phyloP scores from a whole-genome alignment of 768 basidiomycete genomes.

The Suillus plorans region DNA sequence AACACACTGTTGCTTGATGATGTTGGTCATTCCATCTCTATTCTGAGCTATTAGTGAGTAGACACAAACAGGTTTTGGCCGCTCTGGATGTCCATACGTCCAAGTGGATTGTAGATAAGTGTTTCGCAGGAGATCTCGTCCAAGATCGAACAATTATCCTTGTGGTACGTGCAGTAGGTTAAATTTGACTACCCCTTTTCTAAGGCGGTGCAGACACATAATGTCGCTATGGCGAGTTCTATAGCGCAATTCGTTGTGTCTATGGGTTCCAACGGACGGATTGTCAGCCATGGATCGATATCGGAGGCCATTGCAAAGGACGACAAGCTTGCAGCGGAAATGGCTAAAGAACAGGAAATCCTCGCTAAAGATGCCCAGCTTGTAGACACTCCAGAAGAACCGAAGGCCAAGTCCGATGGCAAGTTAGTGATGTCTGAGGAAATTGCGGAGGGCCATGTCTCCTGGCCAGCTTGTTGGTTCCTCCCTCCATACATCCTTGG shows the following conservation, averaged over 20 bases:
- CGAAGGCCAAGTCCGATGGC: constrained; percentile 35
- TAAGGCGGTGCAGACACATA: constrained; percentile 28
- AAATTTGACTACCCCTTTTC: background rate
- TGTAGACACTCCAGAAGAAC: constrained; percentile 19
- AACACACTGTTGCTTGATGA: constrained; percentile 71
- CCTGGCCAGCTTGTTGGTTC: constrained; percentile 43
- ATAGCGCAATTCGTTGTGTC: constrained; percentile 47
- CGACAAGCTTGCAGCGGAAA: constrained; percentile 26
- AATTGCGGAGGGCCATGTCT: constrained; percentile 57
- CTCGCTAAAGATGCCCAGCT: constrained; percentile 17
- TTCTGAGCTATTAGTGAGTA: background rate
- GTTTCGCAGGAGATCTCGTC: constrained; percentile 46
- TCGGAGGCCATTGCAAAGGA: constrained; percentile 46
- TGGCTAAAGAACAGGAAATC: constrained; percentile 14
- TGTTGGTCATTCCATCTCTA: constrained; percentile 31
- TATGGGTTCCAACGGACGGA: constrained; percentile 51
- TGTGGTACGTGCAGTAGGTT: constrained; percentile 36
- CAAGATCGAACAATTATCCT: constrained; percentile 51
- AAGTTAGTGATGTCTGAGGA: constrained; percentile 70
- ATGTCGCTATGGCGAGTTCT: constrained; percentile 27
- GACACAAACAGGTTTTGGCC: constrained; percentile 38
- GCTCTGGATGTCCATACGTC: constrained; percentile 60
- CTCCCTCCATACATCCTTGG: background rate
- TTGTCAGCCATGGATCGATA: constrained; percentile 48
- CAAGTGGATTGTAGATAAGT: constrained; percentile 49